These are phyloP conservation scores for Lentinula detonsa DNA, from an alignment of 768 basidiomycete genomes.

Conservation along the genomic window DNA sequence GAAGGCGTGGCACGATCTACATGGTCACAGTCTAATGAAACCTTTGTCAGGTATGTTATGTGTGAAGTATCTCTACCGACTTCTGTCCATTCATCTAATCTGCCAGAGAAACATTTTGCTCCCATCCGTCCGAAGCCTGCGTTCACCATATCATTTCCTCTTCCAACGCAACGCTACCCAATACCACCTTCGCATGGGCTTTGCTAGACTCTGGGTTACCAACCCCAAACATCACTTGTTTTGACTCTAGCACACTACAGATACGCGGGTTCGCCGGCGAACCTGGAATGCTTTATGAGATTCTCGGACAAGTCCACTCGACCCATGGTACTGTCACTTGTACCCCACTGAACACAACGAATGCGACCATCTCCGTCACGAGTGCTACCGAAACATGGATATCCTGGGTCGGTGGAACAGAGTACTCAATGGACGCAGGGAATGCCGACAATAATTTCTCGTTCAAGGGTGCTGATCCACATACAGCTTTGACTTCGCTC, in stretches of 20 bases:
- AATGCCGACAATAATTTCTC: constrained; percentile 48
- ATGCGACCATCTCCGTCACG: constrained; percentile 39
- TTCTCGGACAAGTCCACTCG: constrained; percentile 44
- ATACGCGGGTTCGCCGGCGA: constrained; percentile 42
- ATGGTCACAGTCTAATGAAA: constrained; percentile 49
- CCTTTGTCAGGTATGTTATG: constrained; percentile 41
- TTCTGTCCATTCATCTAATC: background rate
- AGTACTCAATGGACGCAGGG: constrained; percentile 61
- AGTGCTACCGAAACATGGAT: constrained; percentile 52
- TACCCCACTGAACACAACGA: constrained; percentile 33
- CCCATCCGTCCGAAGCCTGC: constrained; percentile 57
- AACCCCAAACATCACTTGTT: constrained; percentile 54
- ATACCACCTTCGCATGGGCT: constrained; percentile 37
- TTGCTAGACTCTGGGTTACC: constrained; percentile 42
- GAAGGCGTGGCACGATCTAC: constrained; percentile 47
- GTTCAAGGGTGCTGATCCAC: constrained; percentile 61
- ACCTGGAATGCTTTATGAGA: constrained; percentile 69
- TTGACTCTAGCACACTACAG: constrained; percentile 46
- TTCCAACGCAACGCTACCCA: constrained; percentile 12
- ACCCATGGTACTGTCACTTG: constrained; percentile 20
- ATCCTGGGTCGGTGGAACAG: constrained; percentile 70
- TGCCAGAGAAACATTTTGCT: constrained; percentile 56
- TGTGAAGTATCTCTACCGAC: background rate
- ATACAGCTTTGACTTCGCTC: constrained; percentile 37
- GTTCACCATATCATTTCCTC: constrained; percentile 42